Evolutionary conservation across 2,329 filamentous ascomycete genomes (phyloP).

Genomic region (Aspergillus tanneri): DNA sequence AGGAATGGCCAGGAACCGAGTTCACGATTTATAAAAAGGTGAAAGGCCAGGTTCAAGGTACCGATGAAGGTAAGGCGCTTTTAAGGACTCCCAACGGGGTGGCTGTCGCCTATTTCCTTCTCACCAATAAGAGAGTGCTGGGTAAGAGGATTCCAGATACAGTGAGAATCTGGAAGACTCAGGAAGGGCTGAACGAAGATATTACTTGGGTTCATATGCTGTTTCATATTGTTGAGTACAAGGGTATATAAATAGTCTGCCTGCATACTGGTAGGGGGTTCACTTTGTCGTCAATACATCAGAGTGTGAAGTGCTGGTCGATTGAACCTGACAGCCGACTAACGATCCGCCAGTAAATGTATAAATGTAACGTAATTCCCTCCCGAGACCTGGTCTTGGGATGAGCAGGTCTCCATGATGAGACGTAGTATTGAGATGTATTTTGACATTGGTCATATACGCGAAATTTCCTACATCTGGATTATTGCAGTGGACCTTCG

Average conservation of each 20-base stretch:
- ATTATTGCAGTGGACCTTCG: not conserved
- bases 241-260: not conserved
- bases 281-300: not conserved
- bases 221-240: not conserved
- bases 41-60: not conserved
- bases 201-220: not conserved
- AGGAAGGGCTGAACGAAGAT: not conserved
- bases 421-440: not conserved
- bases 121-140: not conserved
- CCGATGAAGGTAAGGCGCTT: not conserved
- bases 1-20: not conserved
- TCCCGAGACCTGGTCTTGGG: not conserved
- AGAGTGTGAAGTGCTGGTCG: too few species aligned
- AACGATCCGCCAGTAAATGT: not conserved
- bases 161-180: not conserved
- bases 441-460: too few species aligned
- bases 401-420: not conserved
- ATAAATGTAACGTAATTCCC: not conserved
- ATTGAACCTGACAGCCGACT: not conserved
- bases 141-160: not conserved
- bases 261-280: not conserved
- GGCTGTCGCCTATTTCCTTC: not conserved
- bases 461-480: too few species aligned
- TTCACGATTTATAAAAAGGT: not conserved
- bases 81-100: not conserved